A percentile compares a stretch with the other conserved stretches of the same genome.
Evolutionary conservation across 2,329 filamentous ascomycete genomes (phyloP).

Genomic region (Periconia macrospinosa): DNA sequence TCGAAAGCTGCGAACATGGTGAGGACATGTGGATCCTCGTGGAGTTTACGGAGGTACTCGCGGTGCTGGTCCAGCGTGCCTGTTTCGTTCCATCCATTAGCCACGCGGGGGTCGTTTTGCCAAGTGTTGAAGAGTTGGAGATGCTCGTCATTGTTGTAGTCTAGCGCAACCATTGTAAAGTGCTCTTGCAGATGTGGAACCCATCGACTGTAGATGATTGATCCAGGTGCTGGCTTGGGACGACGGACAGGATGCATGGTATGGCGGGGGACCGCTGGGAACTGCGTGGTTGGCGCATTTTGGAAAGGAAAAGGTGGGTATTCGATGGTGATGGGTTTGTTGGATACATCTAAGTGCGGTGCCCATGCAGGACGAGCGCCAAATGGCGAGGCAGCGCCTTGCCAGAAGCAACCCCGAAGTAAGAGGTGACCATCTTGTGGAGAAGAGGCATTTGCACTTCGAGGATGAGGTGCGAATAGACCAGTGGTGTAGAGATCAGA

Average conservation of each 20-base stretch:
- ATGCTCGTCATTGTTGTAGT: conserved; percentile 66
- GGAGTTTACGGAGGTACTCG: conserved; percentile 68
- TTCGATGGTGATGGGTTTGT: conserved; percentile 42
- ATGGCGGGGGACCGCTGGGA: conserved; percentile 54
- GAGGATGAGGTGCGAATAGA: conserved; percentile 49
- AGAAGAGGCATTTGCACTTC: conserved; percentile 34
- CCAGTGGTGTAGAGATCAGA: conserved; percentile 47
- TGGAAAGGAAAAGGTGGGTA: conserved; percentile 48
- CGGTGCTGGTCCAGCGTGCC: conserved; percentile 75
- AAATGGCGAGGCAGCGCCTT: conserved; percentile 47
- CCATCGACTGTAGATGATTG: conserved; percentile 76
- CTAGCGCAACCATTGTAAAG: conserved; percentile 76
- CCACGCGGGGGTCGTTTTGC: conserved; percentile 83
- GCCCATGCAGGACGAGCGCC: conserved; percentile 46
- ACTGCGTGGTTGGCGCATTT: conserved; percentile 52
- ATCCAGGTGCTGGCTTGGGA: conserved; percentile 70
- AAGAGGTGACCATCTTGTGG: conserved; percentile 49
- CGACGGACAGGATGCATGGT: conserved; percentile 71
- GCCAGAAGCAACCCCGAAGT: conserved; percentile 53
- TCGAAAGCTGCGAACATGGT: conserved; percentile 73
- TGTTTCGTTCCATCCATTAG: conserved; percentile 78
- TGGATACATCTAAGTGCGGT: conserved; percentile 34
- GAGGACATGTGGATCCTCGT: conserved; percentile 72
- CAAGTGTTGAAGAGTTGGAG: conserved; percentile 73
- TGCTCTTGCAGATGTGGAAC: conserved; percentile 75